phyloP scores from a whole-genome alignment of 352 stramenopile species.

The Pythium aphanidermatum region DNA sequence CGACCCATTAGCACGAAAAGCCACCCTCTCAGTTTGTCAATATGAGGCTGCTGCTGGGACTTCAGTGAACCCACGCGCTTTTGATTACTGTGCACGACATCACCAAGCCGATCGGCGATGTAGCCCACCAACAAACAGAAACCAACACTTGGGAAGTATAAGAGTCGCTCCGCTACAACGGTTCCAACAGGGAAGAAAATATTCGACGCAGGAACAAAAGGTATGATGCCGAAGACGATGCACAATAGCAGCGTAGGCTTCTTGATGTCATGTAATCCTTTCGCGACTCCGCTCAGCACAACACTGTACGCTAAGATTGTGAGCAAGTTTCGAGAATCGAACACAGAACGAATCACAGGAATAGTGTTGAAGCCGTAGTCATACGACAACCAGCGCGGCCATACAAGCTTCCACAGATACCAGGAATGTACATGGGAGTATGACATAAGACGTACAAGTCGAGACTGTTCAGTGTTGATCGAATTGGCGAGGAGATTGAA shows the following conservation, averaged over 20 bases:
- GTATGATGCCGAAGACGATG: constrained; percentile 70
- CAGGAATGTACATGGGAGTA: constrained; percentile 84
- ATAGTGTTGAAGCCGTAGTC: constrained; percentile 91
- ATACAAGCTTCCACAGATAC: constrained; percentile 88
- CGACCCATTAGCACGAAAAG: too few species aligned
- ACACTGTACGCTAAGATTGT: constrained; percentile 53
- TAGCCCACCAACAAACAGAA: constrained; percentile 63
- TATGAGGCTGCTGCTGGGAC: too few species aligned
- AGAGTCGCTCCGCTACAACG: constrained; percentile 84
- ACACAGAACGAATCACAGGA: constrained; percentile 44
- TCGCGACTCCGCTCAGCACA: constrained; percentile 26
- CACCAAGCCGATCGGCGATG: constrained; percentile 24
- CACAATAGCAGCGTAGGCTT: constrained; percentile 35
- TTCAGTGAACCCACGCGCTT: not conserved
- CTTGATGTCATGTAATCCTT: constrained; percentile 17
- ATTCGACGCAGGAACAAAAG: constrained; percentile 90
- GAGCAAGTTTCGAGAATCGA: constrained; percentile 53
- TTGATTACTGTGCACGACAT: constrained; percentile 10
- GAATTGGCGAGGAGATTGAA: constrained; percentile 89
- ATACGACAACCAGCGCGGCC: constrained; percentile 81
- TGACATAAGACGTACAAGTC: constrained; percentile 43
- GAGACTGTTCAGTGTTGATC: constrained; percentile 45
- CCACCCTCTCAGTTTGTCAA: too few species aligned
- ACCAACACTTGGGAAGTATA: constrained; percentile 89
- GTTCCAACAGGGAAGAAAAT: constrained; percentile 89